Evolutionary conservation across 192 early-diverging fungal species (phyloP).

Genomic region (Backusella luteola): DNA sequence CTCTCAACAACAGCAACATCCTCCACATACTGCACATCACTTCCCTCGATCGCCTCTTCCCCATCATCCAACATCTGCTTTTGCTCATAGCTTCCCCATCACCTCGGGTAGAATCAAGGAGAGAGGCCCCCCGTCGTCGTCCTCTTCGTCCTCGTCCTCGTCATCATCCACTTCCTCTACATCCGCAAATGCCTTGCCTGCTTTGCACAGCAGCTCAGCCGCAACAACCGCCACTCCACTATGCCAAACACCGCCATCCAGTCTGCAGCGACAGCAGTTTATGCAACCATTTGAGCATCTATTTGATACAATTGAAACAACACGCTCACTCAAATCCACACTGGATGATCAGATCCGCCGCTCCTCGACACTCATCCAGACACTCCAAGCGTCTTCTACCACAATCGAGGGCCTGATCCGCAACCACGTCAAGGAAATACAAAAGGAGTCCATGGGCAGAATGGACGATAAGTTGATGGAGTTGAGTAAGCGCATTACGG

Average conservation of each 20-base stretch:
- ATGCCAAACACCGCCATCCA: slow-evolving; percentile 6
- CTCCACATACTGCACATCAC: slow-evolving; percentile 8
- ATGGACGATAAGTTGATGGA: slow-evolving; percentile 43
- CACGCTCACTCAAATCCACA: slow-evolving; percentile 57
- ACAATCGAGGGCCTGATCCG: slow-evolving; percentile 80
- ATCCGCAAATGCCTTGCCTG: slow-evolving; percentile 29
- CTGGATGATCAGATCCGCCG: slow-evolving; percentile 79
- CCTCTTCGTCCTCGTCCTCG: slow-evolving; percentile 17
- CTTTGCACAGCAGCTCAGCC: slow-evolving; percentile 29
- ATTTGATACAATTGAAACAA: slow-evolving; percentile 58
- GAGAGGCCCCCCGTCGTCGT: slow-evolving; percentile 33
- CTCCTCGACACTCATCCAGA: slow-evolving; percentile 68
- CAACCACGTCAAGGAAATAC: slow-evolving; percentile 70
- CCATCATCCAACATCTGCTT: slow-evolving; percentile 2
- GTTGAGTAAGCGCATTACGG: slow-evolving; percentile 8
- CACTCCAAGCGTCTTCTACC: slow-evolving; percentile 64
- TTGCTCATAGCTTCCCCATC: background rate
- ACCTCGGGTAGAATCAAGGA: background rate
- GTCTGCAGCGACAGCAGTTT: slow-evolving; percentile 49
- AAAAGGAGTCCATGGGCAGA: slow-evolving; percentile 54
- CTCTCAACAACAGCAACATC: slow-evolving; percentile 27
- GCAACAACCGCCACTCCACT: slow-evolving; percentile 40
- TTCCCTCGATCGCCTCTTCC: slow-evolving; percentile 5
- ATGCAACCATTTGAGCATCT: slow-evolving; percentile 54
- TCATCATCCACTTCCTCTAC: slow-evolving; percentile 22